Conservation (phyloP, 768 basidiomycete species). For the Amanita exitialis region DNA sequence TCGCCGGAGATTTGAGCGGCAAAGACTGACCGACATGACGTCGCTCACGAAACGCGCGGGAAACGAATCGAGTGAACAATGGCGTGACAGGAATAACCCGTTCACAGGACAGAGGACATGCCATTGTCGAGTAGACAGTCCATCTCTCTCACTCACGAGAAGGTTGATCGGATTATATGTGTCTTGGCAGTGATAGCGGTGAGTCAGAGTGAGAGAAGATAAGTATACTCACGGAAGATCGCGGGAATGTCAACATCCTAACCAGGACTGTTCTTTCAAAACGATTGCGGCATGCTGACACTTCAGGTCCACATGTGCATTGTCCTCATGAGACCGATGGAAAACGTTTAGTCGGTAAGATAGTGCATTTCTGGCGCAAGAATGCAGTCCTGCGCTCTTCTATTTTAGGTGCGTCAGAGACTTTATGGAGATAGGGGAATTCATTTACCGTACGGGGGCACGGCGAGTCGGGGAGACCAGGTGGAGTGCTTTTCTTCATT, state of each 20-base stretch:
- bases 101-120: not conserved
- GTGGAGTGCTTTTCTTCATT: not conserved
- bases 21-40: not conserved
- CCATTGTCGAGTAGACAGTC: not conserved
- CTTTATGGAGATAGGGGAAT: not conserved
- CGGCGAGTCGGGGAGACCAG: not conserved
- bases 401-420: not conserved
- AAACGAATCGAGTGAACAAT: not conserved
- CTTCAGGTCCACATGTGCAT: slow-evolving; percentile 1
- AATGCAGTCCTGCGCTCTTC: not conserved
- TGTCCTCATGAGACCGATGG: not conserved
- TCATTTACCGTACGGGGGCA: not conserved
- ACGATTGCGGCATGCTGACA: not conserved
- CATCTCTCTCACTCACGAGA: not conserved
- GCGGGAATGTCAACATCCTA: not conserved
- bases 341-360: not conserved
- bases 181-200: not conserved
- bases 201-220: slow-evolving; percentile 1
- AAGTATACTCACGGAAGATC: not conserved
- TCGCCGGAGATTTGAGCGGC: not conserved
- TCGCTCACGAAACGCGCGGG: not conserved
- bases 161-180: not conserved
- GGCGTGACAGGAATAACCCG: not conserved
- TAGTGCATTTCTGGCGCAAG: not conserved
- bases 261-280: not conserved